Base-by-base conservation (phyloP, 441 rosid genomes). In the Breynia disticha region DNA sequence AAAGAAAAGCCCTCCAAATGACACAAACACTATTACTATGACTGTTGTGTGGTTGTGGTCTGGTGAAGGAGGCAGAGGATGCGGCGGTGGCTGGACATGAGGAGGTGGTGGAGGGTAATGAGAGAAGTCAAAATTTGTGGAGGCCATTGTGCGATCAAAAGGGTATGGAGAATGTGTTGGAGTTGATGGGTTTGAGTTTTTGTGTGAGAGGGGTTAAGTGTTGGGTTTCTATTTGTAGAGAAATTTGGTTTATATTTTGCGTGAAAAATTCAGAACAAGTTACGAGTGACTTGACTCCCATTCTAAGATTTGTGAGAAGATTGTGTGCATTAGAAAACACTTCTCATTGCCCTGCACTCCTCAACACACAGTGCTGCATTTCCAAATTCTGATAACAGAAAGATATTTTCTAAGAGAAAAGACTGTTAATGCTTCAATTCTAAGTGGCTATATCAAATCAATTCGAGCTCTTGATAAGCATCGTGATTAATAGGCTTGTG, bases 251-350 rank as follows among this genome's bases (percentile, higher is more conserved):
- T 15, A 11, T 15, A 11, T 46, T 18, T 21, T 52, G 46, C 47
- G 32, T 38, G 16, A 38, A 24, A 19, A 52, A 72, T 67, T 60
- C 46, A 60, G 42, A 45, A 50, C 54, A 76, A 74, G 74, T 59
- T 73, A 59, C 15, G n/a, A 56, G 56, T 70, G 3, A 28, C 35
- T 46, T 87, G 72, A 42, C 75, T 66, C 76, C 21, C 73, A 74
- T 67, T 56, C 83, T 56, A 84, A 78, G 87, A 48, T 67, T 76
- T 46, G 67, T 46, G 64, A 22, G 2, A 39, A 32, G 68, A 38
- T 78, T 83, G 81, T 64, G 75, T 82, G 89, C 71, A 80, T 76
- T 82, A 67, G 68, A 79, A 77, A 76, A 72, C 80, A 85, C 84
- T 76, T 66, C 76, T 68, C 48, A 50, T 11, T 57, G 41, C 46